Evolutionary conservation across 495 filamentous ascomycete species (phyloP).

Genomic region (Massariosphaeria phaeospora): DNA sequence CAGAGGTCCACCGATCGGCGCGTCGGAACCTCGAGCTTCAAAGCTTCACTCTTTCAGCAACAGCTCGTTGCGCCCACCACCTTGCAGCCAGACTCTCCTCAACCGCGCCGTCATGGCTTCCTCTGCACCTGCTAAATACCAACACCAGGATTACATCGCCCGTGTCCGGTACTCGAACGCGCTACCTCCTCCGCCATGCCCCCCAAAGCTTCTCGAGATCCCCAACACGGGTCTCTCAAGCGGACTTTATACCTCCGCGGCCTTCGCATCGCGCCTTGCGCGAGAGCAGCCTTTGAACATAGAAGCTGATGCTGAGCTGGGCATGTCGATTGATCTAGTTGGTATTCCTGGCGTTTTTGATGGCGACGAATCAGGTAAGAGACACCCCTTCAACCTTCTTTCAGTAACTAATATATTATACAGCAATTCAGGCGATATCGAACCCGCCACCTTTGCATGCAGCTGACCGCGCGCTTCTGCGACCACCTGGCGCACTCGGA

Average conservation of each 20-base stretch:
- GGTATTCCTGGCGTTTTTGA: constrained; percentile 92
- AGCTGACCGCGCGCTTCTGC: constrained; percentile 72
- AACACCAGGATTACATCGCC: constrained; percentile 96
- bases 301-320: constrained; percentile 93
- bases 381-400: not conserved
- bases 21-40: constrained; percentile 3
- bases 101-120: constrained; percentile 4
- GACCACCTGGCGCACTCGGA: constrained; percentile 71
- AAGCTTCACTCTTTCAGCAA: not conserved
- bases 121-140: constrained; percentile 40
- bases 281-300: constrained; percentile 91
- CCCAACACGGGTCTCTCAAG: constrained; percentile 80
- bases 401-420: constrained; percentile 5
- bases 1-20: not conserved
- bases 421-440: constrained; percentile 76
- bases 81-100: not conserved
- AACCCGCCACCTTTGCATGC: constrained; percentile 67
- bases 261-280: constrained; percentile 79
- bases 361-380: constrained; percentile 90
- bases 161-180: constrained; percentile 91
- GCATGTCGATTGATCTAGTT: constrained; percentile 93
- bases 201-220: constrained; percentile 93
- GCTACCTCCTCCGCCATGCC: constrained; percentile 85
- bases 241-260: constrained; percentile 77
- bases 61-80: not conserved